Conservation (phyloP, 805 yeast species). For the Naumovozyma castellii region DNA sequence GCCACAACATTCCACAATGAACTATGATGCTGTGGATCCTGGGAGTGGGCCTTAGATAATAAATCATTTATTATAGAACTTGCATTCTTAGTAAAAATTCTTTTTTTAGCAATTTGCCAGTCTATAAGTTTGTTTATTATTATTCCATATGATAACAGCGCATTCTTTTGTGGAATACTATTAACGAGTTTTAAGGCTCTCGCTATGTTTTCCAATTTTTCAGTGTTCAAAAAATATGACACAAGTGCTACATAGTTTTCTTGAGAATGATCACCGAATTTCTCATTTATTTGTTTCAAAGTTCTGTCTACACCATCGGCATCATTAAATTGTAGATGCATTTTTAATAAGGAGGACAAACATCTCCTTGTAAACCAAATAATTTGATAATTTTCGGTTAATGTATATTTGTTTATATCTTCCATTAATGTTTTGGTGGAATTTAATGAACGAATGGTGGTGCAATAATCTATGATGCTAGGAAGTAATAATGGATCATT, state of each 20-base stretch:
- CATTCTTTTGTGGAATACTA: slow-evolving; percentile 9
- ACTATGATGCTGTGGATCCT: slow-evolving; percentile 15
- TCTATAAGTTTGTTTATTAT: slow-evolving; percentile 15
- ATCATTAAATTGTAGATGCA: slow-evolving; percentile 24
- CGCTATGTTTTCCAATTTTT: slow-evolving; percentile 10
- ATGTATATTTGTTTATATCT: slow-evolving; percentile 13
- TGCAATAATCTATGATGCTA: slow-evolving; percentile 14
- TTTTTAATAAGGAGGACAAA: slow-evolving; percentile 16
- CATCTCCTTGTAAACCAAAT: slow-evolving; percentile 16
- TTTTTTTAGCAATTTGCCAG: slow-evolving; percentile 9
- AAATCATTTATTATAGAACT: slow-evolving; percentile 12
- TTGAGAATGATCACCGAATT: slow-evolving; percentile 14
- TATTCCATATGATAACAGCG: slow-evolving; percentile 13
- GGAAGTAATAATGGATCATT: slow-evolving; percentile 23
- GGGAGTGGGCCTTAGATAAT: slow-evolving; percentile 13
- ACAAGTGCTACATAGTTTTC: slow-evolving; percentile 18
- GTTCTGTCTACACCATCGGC: slow-evolving; percentile 22
- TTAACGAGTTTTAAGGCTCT: slow-evolving; percentile 18
- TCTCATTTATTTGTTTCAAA: slow-evolving; percentile 14
- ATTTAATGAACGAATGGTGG: slow-evolving; percentile 8
- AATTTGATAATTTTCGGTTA: slow-evolving; percentile 11
- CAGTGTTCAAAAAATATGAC: slow-evolving; percentile 11
- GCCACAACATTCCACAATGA: slow-evolving; percentile 21
- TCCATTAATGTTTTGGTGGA: slow-evolving; percentile 15
- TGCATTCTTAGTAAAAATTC: slow-evolving; percentile 3